Percentiles rank a stretch among this genome's conserved stretches.
Evolutionary conservation across 495 filamentous ascomycete genomes (phyloP).

Genomic region (Penicillium chermesinum): DNA sequence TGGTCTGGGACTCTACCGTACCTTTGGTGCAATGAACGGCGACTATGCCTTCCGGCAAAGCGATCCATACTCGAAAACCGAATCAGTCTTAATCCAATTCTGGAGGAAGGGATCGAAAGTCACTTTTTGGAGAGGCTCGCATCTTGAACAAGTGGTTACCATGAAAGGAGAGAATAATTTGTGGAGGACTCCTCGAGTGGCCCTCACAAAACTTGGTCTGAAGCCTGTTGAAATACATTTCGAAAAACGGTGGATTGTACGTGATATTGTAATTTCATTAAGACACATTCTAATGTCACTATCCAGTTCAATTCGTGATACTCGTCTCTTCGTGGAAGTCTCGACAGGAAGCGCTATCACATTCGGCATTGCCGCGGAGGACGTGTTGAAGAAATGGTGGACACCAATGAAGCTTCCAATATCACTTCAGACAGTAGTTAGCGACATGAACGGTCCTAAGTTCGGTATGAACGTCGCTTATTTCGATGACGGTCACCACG

Average conservation of each 20-base stretch:
- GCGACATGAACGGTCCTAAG: not conserved
- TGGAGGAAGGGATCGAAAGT: not conserved
- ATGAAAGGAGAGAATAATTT: not conserved
- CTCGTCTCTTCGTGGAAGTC: not conserved
- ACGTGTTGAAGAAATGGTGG: not conserved
- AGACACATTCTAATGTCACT: not conserved
- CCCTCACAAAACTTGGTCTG: slow-evolving; percentile 1
- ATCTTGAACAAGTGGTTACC: not conserved
- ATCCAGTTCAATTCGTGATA: not conserved
- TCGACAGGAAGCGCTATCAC: not conserved
- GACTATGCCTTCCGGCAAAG: not conserved
- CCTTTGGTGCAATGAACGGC: not conserved
- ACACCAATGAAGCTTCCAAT: not conserved
- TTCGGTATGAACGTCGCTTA: not conserved
- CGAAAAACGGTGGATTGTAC: not conserved
- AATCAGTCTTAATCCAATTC: not conserved
- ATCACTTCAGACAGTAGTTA: not conserved
- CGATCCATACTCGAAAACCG: not conserved
- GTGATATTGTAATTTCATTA: not conserved
- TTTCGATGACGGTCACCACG: not conserved
- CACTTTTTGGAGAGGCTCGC: not conserved
- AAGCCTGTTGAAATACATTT: not conserved
- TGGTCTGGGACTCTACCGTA: not conserved
- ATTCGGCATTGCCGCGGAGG: not conserved
- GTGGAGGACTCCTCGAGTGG: not conserved